phyloP scores from a whole-genome alignment of 1,284 basidiomycete genomes.

The Ustilago esculenta region DNA sequence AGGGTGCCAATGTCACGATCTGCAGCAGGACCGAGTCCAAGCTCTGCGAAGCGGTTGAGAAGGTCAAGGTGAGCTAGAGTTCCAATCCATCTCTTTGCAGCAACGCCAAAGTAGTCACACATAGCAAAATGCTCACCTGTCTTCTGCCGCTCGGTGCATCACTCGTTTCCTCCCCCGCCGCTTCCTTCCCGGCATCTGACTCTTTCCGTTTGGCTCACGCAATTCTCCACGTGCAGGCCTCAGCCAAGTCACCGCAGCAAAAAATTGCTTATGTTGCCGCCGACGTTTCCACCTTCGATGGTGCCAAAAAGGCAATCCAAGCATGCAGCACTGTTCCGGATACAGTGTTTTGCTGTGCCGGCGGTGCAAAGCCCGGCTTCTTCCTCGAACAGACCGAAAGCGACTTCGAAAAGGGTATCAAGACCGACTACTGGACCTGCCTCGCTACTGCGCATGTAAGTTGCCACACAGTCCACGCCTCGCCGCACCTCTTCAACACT shows the following conservation, averaged over 20 bases:
- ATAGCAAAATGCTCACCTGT: background rate
- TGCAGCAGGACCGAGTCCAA: slow-evolving; percentile 77
- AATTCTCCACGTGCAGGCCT: slow-evolving; percentile 12
- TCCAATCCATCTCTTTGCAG: no score
- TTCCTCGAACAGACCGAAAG: slow-evolving; percentile 77
- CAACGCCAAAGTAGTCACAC: no score
- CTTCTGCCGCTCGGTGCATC: background rate
- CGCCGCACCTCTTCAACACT: no score
- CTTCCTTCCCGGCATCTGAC: no score
- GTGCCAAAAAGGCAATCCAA: slow-evolving; percentile 41
- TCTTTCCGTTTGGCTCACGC: background rate
- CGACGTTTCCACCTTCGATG: slow-evolving; percentile 61
- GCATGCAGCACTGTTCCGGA: slow-evolving; percentile 72
- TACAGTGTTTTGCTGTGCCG: slow-evolving; percentile 79
- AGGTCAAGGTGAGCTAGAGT: slow-evolving; percentile 74
- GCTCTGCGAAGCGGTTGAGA: slow-evolving; percentile 73
- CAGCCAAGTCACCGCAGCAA: slow-evolving; percentile 26
- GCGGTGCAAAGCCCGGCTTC: slow-evolving; percentile 75
- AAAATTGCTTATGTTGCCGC: slow-evolving; percentile 46
- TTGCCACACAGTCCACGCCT: background rate
- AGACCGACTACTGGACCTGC: slow-evolving; percentile 70
- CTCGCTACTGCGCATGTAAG: slow-evolving; percentile 82
- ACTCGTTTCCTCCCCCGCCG: background rate
- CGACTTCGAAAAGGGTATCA: slow-evolving; percentile 71
- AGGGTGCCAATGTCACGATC: slow-evolving; percentile 82